Percentiles rank a stretch among this genome's conserved stretches.
phyloP scores from a whole-genome alignment of 352 stramenopile species.

The Phytophthora quininea region DNA sequence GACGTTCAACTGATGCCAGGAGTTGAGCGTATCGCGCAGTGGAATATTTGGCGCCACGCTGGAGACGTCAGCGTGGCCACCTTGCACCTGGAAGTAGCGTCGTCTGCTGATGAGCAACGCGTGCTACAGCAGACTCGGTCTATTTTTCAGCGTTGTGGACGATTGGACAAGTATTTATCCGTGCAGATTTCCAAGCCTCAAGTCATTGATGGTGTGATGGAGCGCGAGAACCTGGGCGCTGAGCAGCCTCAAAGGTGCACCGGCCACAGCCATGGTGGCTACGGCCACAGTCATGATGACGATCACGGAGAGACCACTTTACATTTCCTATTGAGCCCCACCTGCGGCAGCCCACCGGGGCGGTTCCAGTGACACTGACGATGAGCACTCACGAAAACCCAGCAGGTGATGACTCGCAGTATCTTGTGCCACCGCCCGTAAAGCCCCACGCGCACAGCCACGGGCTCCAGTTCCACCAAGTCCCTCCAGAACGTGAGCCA shows the following conservation, averaged over 20 bases:
- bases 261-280: conserved; percentile 21
- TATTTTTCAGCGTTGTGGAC: conserved; percentile 51
- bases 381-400: conserved; percentile 76
- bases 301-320: conserved; percentile 15
- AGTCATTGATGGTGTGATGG: conserved; percentile 15
- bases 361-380: conserved; percentile 10
- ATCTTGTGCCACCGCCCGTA: conserved; percentile 9
- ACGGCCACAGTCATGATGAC: conserved; percentile 29
- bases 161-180: conserved; percentile 60
- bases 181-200: conserved; percentile 66
- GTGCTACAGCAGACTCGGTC: conserved; percentile 54
- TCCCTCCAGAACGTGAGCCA: neutral
- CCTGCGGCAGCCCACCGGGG: conserved; percentile 3
- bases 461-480: conserved; percentile 19
- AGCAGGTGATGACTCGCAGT: conserved; percentile 53
- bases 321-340: conserved; percentile 20
- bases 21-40: conserved; percentile 56
- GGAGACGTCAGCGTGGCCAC: conserved; percentile 65
- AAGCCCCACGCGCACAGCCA: conserved; percentile 17
- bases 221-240: conserved; percentile 1
- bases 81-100: conserved; percentile 61
- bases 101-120: conserved; percentile 53
- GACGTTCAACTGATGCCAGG: conserved; percentile 55
- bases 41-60: conserved; percentile 81
- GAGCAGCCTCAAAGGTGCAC: conserved; percentile 18